phyloP scores from a whole-genome alignment of 768 basidiomycete species.

The Pisolithus sp. region DNA sequence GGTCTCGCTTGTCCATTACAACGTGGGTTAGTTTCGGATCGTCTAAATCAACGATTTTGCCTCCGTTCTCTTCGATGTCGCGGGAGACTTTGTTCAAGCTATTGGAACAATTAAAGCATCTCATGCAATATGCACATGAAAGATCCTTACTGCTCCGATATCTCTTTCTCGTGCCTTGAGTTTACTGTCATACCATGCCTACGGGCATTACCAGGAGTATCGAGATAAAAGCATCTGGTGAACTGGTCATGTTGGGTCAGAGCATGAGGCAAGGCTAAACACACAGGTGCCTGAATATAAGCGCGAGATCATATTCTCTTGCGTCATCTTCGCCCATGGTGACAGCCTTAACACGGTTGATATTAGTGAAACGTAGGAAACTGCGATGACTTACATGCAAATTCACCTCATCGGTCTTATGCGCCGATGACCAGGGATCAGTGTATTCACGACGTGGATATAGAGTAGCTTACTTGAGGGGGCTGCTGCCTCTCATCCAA shows the following conservation, averaged over 20 bases:
- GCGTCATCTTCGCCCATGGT: constrained; percentile 73
- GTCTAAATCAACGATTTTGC: constrained; percentile 57
- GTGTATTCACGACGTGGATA: background rate
- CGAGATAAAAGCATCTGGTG: constrained; percentile 82
- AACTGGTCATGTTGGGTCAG: background rate
- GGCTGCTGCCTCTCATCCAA: constrained; percentile 5
- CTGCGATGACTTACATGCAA: constrained; percentile 4
- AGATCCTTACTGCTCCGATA: constrained; percentile 46
- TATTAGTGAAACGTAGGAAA: background rate
- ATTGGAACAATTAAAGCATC: background rate
- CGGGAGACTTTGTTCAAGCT: constrained; percentile 53
- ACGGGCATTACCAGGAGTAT: constrained; percentile 68
- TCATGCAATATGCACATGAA: background rate
- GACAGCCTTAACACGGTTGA: constrained; percentile 24
- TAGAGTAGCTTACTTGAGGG: background rate
- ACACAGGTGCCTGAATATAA: constrained; percentile 80
- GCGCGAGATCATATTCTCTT: constrained; percentile 71
- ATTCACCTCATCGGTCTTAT: background rate
- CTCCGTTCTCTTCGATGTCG: constrained; percentile 64
- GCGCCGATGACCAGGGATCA: constrained; percentile 5
- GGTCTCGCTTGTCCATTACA: constrained; percentile 77
- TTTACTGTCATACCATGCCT: constrained; percentile 56
- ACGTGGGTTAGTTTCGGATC: constrained; percentile 85
- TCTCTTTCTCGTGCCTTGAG: constrained; percentile 44
- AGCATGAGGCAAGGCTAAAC: constrained; percentile 18